Conservation (phyloP, 129 eudicot genomes). For the Ambrosia artemisiifolia region DNA sequence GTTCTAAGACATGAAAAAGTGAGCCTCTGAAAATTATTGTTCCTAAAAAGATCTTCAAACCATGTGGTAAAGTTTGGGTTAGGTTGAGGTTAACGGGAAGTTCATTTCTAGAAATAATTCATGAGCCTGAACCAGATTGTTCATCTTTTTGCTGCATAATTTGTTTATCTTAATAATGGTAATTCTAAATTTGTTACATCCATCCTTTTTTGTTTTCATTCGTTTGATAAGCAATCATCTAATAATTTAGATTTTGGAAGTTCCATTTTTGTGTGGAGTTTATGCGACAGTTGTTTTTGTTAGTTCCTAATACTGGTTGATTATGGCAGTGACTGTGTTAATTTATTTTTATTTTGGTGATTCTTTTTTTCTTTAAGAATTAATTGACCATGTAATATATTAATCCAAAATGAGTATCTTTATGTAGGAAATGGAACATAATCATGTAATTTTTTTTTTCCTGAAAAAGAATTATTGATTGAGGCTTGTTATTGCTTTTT, state of each 20-base stretch:
- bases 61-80: not conserved
- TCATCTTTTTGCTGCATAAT: not conserved
- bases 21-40: not conserved
- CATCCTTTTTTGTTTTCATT: not conserved
- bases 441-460: not conserved
- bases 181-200: not conserved
- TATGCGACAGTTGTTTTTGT: not conserved
- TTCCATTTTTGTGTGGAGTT: not conserved
- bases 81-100: not conserved
- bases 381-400: not conserved
- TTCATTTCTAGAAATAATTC: not conserved
- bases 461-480: not conserved
- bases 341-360: not conserved
- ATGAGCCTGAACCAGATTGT: not conserved
- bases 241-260: not conserved
- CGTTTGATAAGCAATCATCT: not conserved
- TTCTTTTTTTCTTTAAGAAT: not conserved
- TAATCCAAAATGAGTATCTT: not conserved
- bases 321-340: not conserved
- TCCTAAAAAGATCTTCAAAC: not conserved
- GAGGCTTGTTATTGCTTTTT: not conserved
- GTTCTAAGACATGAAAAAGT: conserved; percentile 11
- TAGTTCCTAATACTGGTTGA: not conserved
- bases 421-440: conserved; percentile 1
- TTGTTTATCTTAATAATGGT: not conserved